Conservation (phyloP, 306 rosid species). For the Pueraria montana region DNA sequence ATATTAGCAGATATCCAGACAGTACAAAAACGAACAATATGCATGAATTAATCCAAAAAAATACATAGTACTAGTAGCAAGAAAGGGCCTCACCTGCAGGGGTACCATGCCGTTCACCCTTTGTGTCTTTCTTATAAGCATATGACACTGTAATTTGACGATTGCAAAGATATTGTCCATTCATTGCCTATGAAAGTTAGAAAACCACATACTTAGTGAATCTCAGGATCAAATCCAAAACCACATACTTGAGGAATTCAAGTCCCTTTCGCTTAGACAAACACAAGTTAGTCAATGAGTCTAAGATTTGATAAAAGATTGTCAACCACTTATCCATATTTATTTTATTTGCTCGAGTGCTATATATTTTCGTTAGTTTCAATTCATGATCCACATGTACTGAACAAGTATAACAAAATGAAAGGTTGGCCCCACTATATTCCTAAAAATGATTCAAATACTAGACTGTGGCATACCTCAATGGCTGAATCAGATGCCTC, state of each 20-base stretch:
- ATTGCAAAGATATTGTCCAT: conserved; percentile 97
- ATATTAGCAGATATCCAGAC: conserved; percentile 31
- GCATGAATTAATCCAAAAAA: conserved; percentile 1
- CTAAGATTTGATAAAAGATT: not conserved
- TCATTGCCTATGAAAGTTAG: conserved; percentile 78
- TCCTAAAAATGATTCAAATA: conserved; percentile 34
- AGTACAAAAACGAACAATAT: not conserved
- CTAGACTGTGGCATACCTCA: conserved; percentile 66
- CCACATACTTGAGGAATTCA: too few species aligned
- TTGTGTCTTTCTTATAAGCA: conserved; percentile 98
- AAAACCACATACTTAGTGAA: too few species aligned
- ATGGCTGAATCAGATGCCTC: conserved; percentile 99
- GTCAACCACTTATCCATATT: conserved; percentile 1
- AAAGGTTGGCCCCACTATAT: conserved; percentile 15
- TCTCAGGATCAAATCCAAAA: not conserved
- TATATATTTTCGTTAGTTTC: conserved; percentile 5
- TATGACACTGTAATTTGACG: conserved; percentile 98
- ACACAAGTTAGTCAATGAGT: not conserved
- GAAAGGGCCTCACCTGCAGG: conserved; percentile 81
- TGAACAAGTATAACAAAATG: conserved; percentile 31
- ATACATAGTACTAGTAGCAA: not conserved
- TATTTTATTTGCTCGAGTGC: not conserved
- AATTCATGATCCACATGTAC: conserved; percentile 9
- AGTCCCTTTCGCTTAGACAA: too few species aligned
- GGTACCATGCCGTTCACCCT: conserved; percentile 98